Percentiles rank a stretch among this genome's conserved stretches.
Conservation (phyloP, 441 rosid genomes). For the Mallotus repandus region DNA sequence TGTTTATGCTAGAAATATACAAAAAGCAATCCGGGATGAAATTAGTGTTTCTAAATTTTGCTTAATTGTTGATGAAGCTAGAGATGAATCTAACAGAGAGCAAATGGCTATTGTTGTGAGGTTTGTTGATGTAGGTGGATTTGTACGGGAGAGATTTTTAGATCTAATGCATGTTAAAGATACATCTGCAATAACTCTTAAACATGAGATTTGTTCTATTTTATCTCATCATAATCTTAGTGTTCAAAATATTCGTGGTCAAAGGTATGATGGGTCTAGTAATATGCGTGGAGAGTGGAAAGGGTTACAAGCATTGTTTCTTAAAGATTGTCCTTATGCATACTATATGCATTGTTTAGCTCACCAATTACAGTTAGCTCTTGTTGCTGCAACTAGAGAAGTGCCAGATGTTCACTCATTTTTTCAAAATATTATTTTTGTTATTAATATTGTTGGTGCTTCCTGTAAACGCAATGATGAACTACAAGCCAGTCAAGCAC, state of each 20-base stretch:
- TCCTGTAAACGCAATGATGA: background rate
- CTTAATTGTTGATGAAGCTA: too few species aligned
- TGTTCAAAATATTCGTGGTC: background rate
- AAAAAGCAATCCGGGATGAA: too few species aligned
- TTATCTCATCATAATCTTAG: background rate
- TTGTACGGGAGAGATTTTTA: too few species aligned
- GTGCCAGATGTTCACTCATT: background rate
- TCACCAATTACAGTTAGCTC: background rate
- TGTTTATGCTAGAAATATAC: too few species aligned
- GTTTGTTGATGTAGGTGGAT: too few species aligned
- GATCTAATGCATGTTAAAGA: too few species aligned
- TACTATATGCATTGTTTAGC: background rate
- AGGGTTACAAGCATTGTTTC: background rate
- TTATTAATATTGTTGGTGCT: background rate
- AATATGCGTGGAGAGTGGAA: too few species aligned
- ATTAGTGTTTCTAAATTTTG: too few species aligned
- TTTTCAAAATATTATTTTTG: background rate
- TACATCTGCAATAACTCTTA: too few species aligned
- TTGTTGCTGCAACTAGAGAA: background rate
- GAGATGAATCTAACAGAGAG: too few species aligned
- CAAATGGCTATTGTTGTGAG: too few species aligned
- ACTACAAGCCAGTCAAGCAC: background rate
- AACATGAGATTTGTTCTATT: too few species aligned
- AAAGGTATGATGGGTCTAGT: background rate
- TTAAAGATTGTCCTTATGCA: background rate